phyloP scores from a whole-genome alignment of 495 filamentous ascomycete genomes.

The Tetracladium setigerum region DNA sequence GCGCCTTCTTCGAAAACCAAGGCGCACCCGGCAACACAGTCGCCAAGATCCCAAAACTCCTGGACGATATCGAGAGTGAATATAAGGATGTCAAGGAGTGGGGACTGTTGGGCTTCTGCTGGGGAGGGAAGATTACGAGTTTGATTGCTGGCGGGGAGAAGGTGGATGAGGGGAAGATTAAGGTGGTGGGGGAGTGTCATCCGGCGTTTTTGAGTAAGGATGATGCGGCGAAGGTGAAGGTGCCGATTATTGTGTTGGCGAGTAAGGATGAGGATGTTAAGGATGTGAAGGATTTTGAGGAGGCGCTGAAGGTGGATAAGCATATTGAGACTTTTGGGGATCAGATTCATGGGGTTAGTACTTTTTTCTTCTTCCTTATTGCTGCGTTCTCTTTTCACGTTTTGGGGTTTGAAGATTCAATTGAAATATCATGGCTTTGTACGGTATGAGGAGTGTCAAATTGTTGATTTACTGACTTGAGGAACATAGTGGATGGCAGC shows the following conservation, averaged over 20 bases:
- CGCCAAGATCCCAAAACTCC: constrained; percentile 52
- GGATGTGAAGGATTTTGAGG: constrained; percentile 65
- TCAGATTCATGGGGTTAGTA: constrained; percentile 63
- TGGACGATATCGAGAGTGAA: constrained; percentile 48
- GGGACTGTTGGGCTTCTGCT: constrained; percentile 91
- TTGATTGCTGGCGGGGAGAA: constrained; percentile 46
- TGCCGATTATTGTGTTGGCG: constrained; percentile 59
- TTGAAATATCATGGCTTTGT: too few relatives aligned
- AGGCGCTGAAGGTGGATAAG: constrained; percentile 56
- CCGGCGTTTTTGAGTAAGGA: constrained; percentile 83
- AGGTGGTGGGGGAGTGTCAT: constrained; percentile 62
- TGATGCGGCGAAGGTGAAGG: constrained; percentile 57
- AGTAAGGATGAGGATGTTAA: constrained; percentile 58
- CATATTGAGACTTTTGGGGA: constrained; percentile 73
- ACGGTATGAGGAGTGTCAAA: too few relatives aligned
- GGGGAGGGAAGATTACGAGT: constrained; percentile 73
- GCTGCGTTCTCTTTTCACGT: too few relatives aligned
- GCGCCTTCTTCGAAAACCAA: constrained; percentile 66
- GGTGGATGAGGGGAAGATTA: constrained; percentile 52
- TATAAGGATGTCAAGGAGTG: constrained; percentile 61
- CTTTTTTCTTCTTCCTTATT: too few relatives aligned
- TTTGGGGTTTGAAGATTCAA: too few relatives aligned
- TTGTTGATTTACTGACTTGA: too few relatives aligned
- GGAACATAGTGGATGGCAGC: constrained; percentile 70
- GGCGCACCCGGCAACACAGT: constrained; percentile 57